Evolutionary conservation across 78 protist species (phyloP).

Genomic region (Speleostelium caveatum): DNA sequence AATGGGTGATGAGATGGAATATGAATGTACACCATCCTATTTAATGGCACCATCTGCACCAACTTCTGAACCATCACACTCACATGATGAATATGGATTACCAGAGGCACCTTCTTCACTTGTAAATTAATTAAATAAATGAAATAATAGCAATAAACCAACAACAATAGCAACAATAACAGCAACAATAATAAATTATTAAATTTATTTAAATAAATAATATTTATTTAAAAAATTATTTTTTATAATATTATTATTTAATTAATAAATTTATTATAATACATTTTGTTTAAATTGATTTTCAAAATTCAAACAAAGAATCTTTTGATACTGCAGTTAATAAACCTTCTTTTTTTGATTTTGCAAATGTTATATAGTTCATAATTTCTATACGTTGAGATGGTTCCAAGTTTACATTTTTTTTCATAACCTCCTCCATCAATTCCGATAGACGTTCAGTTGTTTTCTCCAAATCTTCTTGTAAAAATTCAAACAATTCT

Average conservation of each 20-base stretch:
- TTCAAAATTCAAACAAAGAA: conserved; percentile 60
- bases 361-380: conserved; percentile 48
- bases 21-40: conserved; percentile 53
- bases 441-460: conserved; percentile 58
- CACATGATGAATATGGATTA: conserved; percentile 83
- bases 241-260: no score
- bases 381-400: conserved; percentile 49
- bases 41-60: conserved; percentile 68
- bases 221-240: no score
- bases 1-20: conserved; percentile 79
- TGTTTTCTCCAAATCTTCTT: conserved; percentile 60
- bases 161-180: background rate
- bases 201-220: no score
- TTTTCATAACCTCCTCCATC: conserved; percentile 54
- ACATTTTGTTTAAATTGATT: background rate
- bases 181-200: background rate
- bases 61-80: conserved; percentile 24
- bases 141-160: background rate
- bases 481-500: conserved; percentile 70
- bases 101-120: conserved; percentile 37
- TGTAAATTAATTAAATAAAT: conserved; percentile 24
- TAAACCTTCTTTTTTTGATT: conserved; percentile 42
- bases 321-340: conserved; percentile 70
- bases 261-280: no score
- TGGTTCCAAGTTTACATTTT: background rate